These are phyloP conservation scores for Chalciporus sp. DNA, from an alignment of 1,284 basidiomycete species.

Conservation along the genomic window DNA sequence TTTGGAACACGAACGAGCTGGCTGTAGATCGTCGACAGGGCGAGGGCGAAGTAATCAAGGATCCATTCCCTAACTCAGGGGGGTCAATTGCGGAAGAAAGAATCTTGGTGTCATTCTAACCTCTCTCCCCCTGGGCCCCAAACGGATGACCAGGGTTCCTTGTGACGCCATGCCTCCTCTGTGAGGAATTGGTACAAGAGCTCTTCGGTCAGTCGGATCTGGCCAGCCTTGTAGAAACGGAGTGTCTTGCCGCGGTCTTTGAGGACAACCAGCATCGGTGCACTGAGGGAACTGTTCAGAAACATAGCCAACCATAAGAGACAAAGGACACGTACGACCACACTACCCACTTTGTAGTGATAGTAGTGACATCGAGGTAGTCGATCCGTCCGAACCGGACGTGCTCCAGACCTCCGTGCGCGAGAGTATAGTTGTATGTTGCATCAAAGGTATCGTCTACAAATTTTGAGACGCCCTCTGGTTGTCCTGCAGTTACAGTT, in stretches of 20 bases:
- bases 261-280: constrained; percentile 66
- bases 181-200: constrained; percentile 64
- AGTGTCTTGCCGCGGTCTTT: constrained; percentile 70
- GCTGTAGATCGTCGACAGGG: constrained; percentile 54
- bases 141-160: constrained; percentile 59
- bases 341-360: constrained; percentile 79
- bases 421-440: constrained; percentile 62
- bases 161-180: constrained; percentile 58
- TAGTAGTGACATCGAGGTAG: constrained; percentile 74
- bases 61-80: constrained; percentile 58
- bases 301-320: constrained; percentile 5
- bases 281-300: constrained; percentile 43
- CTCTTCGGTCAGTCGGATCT: constrained; percentile 59
- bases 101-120: constrained; percentile 41
- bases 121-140: constrained; percentile 72
- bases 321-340: constrained; percentile 62
- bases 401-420: constrained; percentile 65
- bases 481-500: constrained; percentile 57
- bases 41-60: constrained; percentile 60
- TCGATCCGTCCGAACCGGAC: constrained; percentile 80
- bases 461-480: constrained; percentile 65
- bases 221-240: constrained; percentile 70
- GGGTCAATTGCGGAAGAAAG: constrained; percentile 3
- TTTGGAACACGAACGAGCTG: constrained; percentile 45
- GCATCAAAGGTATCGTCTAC: constrained; percentile 72